phyloP scores from a whole-genome alignment of 352 stramenopile genomes.

The Plasmopara viticola region DNA sequence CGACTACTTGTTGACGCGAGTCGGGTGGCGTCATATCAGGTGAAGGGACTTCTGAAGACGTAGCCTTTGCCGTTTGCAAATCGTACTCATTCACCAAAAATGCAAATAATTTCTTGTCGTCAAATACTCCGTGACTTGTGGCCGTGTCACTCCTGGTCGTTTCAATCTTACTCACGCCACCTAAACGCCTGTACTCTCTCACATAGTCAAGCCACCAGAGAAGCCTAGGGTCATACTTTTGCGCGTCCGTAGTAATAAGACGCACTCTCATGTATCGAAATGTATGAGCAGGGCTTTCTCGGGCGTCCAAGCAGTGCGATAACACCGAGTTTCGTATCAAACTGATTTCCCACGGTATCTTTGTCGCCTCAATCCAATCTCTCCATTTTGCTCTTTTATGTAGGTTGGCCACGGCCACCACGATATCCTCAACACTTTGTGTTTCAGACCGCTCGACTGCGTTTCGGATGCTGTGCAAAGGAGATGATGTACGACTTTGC shows the following conservation, averaged over 20 bases:
- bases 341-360: not conserved
- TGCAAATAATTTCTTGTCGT: no score
- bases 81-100: no score
- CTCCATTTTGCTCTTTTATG: not conserved
- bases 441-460: not conserved
- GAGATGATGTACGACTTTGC: not conserved
- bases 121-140: no score
- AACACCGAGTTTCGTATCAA: not conserved
- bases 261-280: not conserved
- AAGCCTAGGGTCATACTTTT: not conserved
- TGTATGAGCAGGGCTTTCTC: not conserved
- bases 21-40: no score
- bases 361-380: not conserved
- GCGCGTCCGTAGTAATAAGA: not conserved
- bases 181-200: no score
- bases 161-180: no score
- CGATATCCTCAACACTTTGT: not conserved
- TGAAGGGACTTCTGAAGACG: no score
- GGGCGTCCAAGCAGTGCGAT: not conserved
- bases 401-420: not conserved
- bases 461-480: not conserved
- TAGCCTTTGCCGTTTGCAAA: no score
- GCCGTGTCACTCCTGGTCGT: no score
- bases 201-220: not conserved
- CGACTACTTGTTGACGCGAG: no score